Evolutionary conservation across 257 asterid genomes (phyloP).

Genomic region (Avicennia marina): DNA sequence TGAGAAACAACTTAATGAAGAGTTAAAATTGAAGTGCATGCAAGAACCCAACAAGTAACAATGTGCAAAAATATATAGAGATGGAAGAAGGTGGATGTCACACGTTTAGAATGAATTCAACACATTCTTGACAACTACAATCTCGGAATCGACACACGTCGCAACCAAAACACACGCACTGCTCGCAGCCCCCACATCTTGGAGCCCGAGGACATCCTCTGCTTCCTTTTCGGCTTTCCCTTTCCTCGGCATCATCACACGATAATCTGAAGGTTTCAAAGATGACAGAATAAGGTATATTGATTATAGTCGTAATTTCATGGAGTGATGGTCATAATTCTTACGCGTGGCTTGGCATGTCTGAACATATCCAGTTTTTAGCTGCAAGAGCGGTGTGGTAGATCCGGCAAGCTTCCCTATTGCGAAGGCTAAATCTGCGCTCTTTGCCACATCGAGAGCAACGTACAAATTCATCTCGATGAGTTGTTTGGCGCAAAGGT

Average conservation of each 20-base stretch:
- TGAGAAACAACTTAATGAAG: no score
- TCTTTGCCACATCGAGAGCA: slow-evolving; percentile 33
- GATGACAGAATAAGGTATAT: neutral
- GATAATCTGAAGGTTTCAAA: slow-evolving; percentile 15
- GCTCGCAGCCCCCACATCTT: slow-evolving; percentile 33
- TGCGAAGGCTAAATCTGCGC: slow-evolving; percentile 30
- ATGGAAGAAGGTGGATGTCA: no score
- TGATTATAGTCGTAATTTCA: no score
- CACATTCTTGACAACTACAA: slow-evolving; percentile 31
- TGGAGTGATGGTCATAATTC: neutral
- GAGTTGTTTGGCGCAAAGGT: slow-evolving; percentile 25
- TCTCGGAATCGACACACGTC: slow-evolving; percentile 34
- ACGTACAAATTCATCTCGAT: slow-evolving; percentile 40
- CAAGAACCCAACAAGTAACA: no score
- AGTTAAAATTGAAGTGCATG: no score
- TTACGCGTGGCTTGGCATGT: slow-evolving; percentile 32
- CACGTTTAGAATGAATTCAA: slow-evolving; percentile 24
- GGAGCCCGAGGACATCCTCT: slow-evolving; percentile 29
- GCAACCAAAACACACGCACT: slow-evolving; percentile 44
- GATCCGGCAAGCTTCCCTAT: slow-evolving; percentile 18
- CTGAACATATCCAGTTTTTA: slow-evolving; percentile 32
- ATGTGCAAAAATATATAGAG: no score
- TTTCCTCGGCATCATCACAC: slow-evolving; percentile 29
- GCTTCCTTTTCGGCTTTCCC: slow-evolving; percentile 23
- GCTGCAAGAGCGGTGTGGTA: slow-evolving; percentile 32